These are phyloP conservation scores for Escallonia rubra DNA, from an alignment of 129 eudicot genomes.

Conservation along the genomic window DNA sequence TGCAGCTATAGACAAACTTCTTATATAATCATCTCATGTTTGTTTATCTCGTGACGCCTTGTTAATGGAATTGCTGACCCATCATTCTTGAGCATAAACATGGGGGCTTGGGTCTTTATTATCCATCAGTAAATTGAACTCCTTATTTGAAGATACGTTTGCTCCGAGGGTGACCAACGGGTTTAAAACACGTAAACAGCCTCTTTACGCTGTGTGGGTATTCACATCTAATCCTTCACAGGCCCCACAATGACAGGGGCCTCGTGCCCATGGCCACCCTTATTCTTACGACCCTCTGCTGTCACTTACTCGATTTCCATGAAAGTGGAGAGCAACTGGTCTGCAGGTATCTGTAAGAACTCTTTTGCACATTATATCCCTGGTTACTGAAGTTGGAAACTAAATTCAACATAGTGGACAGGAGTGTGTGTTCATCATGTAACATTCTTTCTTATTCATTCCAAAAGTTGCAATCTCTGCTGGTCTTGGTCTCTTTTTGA, in stretches of 20 bases:
- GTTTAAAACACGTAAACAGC: no score
- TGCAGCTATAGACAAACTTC: conserved; percentile 9
- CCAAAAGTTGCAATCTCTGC: not conserved
- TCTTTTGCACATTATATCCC: not conserved
- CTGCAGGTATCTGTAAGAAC: not conserved
- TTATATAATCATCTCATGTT: not conserved
- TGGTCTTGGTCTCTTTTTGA: not conserved
- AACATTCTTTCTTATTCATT: not conserved
- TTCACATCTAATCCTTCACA: no score
- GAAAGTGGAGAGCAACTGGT: not conserved
- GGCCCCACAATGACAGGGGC: no score
- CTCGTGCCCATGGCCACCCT: no score
- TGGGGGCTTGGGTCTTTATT: not conserved
- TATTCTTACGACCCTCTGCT: not conserved
- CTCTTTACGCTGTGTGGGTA: no score
- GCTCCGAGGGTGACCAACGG: no score
- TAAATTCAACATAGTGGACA: not conserved
- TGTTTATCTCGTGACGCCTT: not conserved
- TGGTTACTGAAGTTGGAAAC: not conserved
- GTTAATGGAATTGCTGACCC: not conserved
- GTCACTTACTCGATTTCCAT: not conserved
- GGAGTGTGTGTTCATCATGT: not conserved
- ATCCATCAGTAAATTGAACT: not conserved
- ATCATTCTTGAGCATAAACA: not conserved
- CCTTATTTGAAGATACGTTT: no score